Percentiles rank a stretch among this genome's conserved stretches.
phyloP scores from a whole-genome alignment of 768 basidiomycete species.

The Russula earlei region DNA sequence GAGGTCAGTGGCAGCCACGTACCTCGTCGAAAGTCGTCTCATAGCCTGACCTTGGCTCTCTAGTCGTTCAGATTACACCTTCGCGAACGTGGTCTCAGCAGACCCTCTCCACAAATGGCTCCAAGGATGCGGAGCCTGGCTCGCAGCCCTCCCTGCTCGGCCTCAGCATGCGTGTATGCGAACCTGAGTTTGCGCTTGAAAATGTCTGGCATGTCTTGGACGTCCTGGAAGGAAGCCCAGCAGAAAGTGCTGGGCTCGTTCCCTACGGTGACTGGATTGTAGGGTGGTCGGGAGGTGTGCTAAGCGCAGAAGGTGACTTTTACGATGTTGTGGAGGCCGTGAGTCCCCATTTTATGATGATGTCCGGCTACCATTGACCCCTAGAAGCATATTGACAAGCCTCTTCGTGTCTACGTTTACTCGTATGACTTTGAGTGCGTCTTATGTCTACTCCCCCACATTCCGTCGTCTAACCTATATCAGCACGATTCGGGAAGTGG shows the following conservation, averaged over 20 bases:
- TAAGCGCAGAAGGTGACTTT: conserved; percentile 89
- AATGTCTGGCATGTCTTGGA: conserved; percentile 99
- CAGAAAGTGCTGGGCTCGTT: conserved; percentile 92
- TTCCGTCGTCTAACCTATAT: conserved; percentile 3
- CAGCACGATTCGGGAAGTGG: conserved; percentile 87
- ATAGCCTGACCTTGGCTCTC: not conserved
- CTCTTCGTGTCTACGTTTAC: conserved; percentile 90
- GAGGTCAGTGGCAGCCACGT: conserved; percentile 47
- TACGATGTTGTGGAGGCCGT: conserved; percentile 93
- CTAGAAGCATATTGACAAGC: conserved; percentile 82
- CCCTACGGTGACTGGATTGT: conserved; percentile 76
- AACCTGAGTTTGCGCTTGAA: conserved; percentile 79
- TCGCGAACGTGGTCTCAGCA: conserved; percentile 72
- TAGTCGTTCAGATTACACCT: conserved; percentile 79
- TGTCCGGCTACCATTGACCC: not conserved
- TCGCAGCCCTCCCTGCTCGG: conserved; percentile 86
- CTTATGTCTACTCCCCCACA: not conserved
- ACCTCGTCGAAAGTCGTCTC: not conserved
- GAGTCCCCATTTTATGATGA: conserved; percentile 26
- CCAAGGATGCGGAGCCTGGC: conserved; percentile 32
- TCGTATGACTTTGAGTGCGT: conserved; percentile 93
- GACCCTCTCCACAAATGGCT: conserved; percentile 30
- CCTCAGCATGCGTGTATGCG: conserved; percentile 86
- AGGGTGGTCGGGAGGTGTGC: conserved; percentile 91
- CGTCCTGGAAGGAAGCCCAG: conserved; percentile 91